Conservation (phyloP, 1,139 yeast genomes). For the Sugiyamaella castrensis region DNA sequence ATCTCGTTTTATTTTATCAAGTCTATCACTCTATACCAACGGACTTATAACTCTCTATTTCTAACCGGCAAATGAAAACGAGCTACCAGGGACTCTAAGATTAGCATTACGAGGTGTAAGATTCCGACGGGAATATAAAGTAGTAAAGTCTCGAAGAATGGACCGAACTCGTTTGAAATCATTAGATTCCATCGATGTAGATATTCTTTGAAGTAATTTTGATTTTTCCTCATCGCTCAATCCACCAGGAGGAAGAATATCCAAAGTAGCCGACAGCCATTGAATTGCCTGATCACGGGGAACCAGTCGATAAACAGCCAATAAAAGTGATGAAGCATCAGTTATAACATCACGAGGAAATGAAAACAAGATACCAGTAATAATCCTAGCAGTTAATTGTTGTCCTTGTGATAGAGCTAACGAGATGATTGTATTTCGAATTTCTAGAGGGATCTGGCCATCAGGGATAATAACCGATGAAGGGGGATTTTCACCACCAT, state of each 20-base stretch:
- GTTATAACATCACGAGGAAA: constrained; percentile 69
- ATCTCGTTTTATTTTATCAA: too few species aligned
- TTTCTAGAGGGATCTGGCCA: constrained; percentile 51
- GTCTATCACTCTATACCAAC: too few species aligned
- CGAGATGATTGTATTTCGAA: constrained; percentile 49
- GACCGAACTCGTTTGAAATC: constrained; percentile 73
- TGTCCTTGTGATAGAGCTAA: constrained; percentile 54
- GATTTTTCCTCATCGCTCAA: constrained; percentile 64
- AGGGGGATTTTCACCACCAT: constrained; percentile 83
- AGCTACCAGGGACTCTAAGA: neutral
- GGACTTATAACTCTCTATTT: too few species aligned
- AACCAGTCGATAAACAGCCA: constrained; percentile 60
- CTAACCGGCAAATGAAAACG: constrained; percentile 13
- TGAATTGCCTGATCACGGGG: constrained; percentile 44
- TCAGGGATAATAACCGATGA: constrained; percentile 54
- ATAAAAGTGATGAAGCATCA: constrained; percentile 73
- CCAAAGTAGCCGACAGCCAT: constrained; percentile 62
- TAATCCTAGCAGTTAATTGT: constrained; percentile 50
- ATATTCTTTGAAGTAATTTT: constrained; percentile 55
- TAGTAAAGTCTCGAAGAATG: constrained; percentile 69
- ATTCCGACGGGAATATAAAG: constrained; percentile 72
- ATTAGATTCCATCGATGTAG: constrained; percentile 60
- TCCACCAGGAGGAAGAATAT: constrained; percentile 53
- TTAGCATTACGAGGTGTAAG: constrained; percentile 15
- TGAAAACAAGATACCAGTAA: constrained; percentile 66